Evolutionary conservation across 306 rosid species (phyloP), one percentile per base, ranked within the genome.

Genomic region (Rosa lucieae): DNA sequence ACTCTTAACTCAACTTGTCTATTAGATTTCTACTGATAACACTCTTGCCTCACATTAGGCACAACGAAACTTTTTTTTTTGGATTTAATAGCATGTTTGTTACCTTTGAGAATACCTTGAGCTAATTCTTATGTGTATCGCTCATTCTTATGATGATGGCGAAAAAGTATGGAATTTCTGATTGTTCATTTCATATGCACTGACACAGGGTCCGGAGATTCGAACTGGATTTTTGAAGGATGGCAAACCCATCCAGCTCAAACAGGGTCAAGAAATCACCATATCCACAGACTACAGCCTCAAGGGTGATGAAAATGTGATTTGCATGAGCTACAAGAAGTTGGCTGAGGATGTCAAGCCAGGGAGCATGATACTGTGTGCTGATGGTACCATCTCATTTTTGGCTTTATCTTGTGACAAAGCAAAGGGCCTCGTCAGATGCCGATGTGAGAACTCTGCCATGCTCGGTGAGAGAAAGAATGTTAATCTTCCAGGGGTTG

Each of bases 211-310:
- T 73, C 98, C 99, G 13, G 99, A 92, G 92, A 95, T 95, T 85
- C 92, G 99, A 84, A 95, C 99, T 70, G 99, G 99, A 48, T 95
- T 95, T 89, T 86, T 95, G 80, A 92, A 91, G 86, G 99, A 92
- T 29, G 78, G 84, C 49, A 95, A 95, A 72, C 93, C 99, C 23
- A 53, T 95, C 80, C 96, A 95, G 76, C 85, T 95, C 46, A 86
- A 74, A 78, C 97, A 73, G 72, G 98, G 97, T 70, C 86, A 88
- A 15, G 98, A 95, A 70, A 90, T 95, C 86, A 92, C 88, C 61
- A 82, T 95, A 82, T 92, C 99, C 40, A 92, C 97, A 12, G 99
- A 92, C 84, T 95, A 95, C 74, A 80, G 78, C 89, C 35, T 95
- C 74, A 89, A 92, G 92, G 99, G 99, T 17, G 95, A 95, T 86